Evolutionary conservation across 768 basidiomycete genomes (phyloP).

Genomic region (Obba rivulosa): DNA sequence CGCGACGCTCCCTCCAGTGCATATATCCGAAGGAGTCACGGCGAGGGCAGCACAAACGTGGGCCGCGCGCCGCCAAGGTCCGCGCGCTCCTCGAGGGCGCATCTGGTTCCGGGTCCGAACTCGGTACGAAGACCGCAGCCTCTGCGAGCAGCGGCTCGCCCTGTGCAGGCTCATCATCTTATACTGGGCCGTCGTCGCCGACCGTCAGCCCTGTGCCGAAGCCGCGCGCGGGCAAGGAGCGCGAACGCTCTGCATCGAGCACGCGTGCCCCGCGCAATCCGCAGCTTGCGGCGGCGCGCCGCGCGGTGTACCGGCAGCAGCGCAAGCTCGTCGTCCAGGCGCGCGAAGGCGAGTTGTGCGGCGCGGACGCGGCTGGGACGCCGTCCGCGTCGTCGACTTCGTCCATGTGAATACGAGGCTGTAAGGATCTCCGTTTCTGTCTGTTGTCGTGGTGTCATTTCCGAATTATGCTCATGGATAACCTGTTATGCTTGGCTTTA

Average conservation of each 20-base stretch:
- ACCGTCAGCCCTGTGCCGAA: background rate
- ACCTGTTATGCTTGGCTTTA: no score
- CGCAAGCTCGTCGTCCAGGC: constrained; percentile 1
- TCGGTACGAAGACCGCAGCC: no score
- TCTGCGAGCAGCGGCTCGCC: background rate
- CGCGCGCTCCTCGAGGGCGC: constrained; percentile 8
- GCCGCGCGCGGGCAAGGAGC: constrained; percentile 5
- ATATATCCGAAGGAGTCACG: constrained; percentile 46
- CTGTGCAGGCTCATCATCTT: background rate
- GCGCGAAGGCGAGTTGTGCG: background rate
- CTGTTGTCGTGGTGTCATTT: no score
- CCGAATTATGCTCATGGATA: no score
- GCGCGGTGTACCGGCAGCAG: constrained; percentile 3
- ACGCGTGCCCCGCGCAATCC: background rate
- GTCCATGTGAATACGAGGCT: no score
- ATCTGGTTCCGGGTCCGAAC: background rate
- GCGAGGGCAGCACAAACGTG: constrained; percentile 39
- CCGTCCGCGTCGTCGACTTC: no score
- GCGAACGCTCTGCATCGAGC: constrained; percentile 4
- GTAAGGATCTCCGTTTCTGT: no score
- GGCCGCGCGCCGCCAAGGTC: constrained; percentile 16
- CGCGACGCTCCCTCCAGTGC: constrained; percentile 40
- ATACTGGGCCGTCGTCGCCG: background rate
- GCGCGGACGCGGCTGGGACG: background rate
- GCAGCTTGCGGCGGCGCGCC: constrained; percentile 1